Evolutionary conservation across 768 basidiomycete species (phyloP).

Genomic region (Suillus bovinus): DNA sequence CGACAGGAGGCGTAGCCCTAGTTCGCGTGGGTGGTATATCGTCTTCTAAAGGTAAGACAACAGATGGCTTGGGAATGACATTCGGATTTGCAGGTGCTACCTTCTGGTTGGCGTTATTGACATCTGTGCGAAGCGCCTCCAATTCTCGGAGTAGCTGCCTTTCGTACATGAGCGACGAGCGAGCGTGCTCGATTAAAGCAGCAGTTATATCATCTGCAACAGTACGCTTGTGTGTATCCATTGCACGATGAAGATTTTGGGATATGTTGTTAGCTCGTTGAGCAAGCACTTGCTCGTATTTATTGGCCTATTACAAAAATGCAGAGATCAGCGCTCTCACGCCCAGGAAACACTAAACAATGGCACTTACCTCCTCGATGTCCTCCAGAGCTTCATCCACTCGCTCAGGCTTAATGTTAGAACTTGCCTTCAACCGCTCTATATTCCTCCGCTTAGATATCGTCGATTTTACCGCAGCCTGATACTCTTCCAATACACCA

Average conservation of each 20-base stretch:
- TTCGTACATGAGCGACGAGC: slow-evolving; percentile 91
- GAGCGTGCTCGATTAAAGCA: slow-evolving; percentile 89
- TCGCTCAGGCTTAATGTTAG: slow-evolving; percentile 80
- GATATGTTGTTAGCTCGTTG: slow-evolving; percentile 92
- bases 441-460: slow-evolving; percentile 93
- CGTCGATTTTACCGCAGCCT: slow-evolving; percentile 87
- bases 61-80: slow-evolving; percentile 58
- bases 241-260: slow-evolving; percentile 84
- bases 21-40: slow-evolving; percentile 37
- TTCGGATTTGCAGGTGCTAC: slow-evolving; percentile 45
- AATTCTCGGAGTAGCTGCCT: slow-evolving; percentile 85
- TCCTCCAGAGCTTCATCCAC: slow-evolving; percentile 93
- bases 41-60: slow-evolving; percentile 68
- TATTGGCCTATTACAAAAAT: slow-evolving; percentile 85
- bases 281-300: slow-evolving; percentile 83
- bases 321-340: slow-evolving; percentile 13
- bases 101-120: slow-evolving; percentile 67
- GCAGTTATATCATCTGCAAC: slow-evolving; percentile 91
- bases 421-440: slow-evolving; percentile 83
- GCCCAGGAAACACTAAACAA: neutral
- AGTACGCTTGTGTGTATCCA: slow-evolving; percentile 80
- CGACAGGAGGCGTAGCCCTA: slow-evolving; percentile 20
- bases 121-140: slow-evolving; percentile 78
- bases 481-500: slow-evolving; percentile 90
- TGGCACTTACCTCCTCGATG: slow-evolving; percentile 74